Evolutionary conservation across 2,329 filamentous ascomycete species (phyloP), one percentile per base, ranked within the genome.

Genomic region (Aspergillus neotritici): DNA sequence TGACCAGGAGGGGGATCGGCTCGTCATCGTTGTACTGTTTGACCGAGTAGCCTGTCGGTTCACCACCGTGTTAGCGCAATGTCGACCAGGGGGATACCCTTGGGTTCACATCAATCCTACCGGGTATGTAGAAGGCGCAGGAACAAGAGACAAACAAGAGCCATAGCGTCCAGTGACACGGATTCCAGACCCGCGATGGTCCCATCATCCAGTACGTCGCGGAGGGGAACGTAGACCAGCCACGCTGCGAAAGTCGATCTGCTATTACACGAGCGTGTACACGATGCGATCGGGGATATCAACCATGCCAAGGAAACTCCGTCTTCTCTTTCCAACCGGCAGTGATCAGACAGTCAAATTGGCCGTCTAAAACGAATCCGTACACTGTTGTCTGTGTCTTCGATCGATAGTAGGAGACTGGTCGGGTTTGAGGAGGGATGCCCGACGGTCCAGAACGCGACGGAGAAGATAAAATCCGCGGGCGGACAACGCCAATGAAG

Each of bases 111-210:
- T 30, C 30, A 46, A 34, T 48, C 72, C 57, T 76, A 91, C 87
- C 87, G 57, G 88, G 88, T 55, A 94, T 85, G 65, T 94, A 94
- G 65, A 94, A 94, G 31, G 84, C 86, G 41, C 82, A 72, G 13
- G 72, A 69, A 45, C 73, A 70, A 28, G 75, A 74, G 43, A 77
- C 52, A 40, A 78, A 65, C 41, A 78, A 50, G 30, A 82, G 61
- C 60, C 70, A 75, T 55, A 61, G 36, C 11, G 47, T 44, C 61
- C 57, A 64, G 38, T 40, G 47, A 35, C 32, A 45, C 25, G 40
- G 48, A 40, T 40, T 30, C 28, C 48, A 41, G 30, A 49, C 46
- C 41, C 34, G 46, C 30, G 40, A 31, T 28, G 50, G 17, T 38
- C 47, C 49, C 47, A 55, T 55, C 28, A 35, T 50, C 36, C 16